Evolutionary conservation across 2,329 filamentous ascomycete species (phyloP), one percentile per base, ranked within the genome.

Genomic region (Neurospora sp.): DNA sequence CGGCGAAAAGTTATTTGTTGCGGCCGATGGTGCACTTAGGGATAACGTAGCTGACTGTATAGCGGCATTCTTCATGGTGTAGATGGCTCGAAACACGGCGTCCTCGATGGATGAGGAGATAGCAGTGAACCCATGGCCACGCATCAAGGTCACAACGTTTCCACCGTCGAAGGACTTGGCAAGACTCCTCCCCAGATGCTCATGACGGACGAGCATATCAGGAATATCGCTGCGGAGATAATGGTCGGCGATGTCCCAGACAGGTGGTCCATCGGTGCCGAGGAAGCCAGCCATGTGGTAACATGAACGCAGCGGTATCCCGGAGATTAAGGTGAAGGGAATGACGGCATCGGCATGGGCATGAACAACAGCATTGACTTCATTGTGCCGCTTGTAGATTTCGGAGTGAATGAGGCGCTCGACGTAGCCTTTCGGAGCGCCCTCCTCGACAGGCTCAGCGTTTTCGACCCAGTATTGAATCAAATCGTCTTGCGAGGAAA

Each of bases 371-470:
- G 78, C 78, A 46, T 81, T 77, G 17, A 84, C 74, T 6, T 75
- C 69, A 0, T 78, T 74, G 72, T 79, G 83, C 36, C 75, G 74
- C 74, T 82, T 83, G 74, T 82, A 82, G 33, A 83, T 78, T 73
- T 84, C 83, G 70, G 80, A 81, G 73, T 84, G 82, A 66, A 85
- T 85, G 73, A 77, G 82, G 3, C 83, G 78, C 73, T 85, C 82
- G 11, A 77, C 71, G 68, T 79, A 84, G 28, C 82, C 82, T 66
- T 79, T 78, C 0, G 78, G 76, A 0, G 80, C 77, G 41, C 76
- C 74, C 0, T 79, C 72, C 46, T 83, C 77, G 1, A 84, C 80
- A 0, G 84, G 80, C 15, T 77, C 74, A 11, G 79, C 81, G 70
- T 83, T 81, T 0, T 74, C 70, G 23, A 86, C 76, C 38, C 77